These are phyloP conservation scores for Vachellia collinsii DNA, from an alignment of 306 rosid species.

Conservation along the genomic window DNA sequence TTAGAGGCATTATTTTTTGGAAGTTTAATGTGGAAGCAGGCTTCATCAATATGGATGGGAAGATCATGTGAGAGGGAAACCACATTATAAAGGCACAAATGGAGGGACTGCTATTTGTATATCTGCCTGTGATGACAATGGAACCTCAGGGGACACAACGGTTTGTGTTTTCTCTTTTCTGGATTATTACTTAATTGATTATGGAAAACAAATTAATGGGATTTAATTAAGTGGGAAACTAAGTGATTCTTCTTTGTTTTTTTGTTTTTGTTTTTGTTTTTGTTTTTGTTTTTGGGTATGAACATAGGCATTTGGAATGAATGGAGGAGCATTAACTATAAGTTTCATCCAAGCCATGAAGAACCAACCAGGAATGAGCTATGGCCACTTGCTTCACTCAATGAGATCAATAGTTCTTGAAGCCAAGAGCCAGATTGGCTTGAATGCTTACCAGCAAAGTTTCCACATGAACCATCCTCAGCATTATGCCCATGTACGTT, in stretches of 20 bases:
- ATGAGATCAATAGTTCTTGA: slow-evolving; percentile 39
- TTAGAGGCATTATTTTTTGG: not conserved
- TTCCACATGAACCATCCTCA: slow-evolving; percentile 8
- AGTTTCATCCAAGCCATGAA: slow-evolving; percentile 43
- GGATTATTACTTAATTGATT: not conserved
- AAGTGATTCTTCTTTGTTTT: too few relatives aligned
- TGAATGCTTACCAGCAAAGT: not conserved
- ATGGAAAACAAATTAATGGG: not conserved
- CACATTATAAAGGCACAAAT: slow-evolving; percentile 23
- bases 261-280: too few relatives aligned
- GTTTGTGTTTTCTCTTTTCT: not conserved
- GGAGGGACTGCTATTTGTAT: slow-evolving; percentile 28
- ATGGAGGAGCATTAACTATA: slow-evolving; percentile 45
- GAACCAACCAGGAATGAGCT: slow-evolving; percentile 36
- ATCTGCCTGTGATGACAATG: slow-evolving; percentile 30
- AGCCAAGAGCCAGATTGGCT: slow-evolving; percentile 33
- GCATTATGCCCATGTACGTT: slow-evolving; percentile 46
- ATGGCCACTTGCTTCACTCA: slow-evolving; percentile 35
- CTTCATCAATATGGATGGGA: not conserved
- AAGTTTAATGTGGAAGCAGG: slow-evolving; percentile 13
- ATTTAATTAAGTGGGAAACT: not conserved
- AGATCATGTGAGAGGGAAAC: not conserved
- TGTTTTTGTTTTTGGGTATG: not conserved
- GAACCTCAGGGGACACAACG: slow-evolving; percentile 22
- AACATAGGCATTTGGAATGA: slow-evolving; percentile 1